Evolutionary conservation across 768 basidiomycete genomes (phyloP).

Genomic region (Suillus weaverae): DNA sequence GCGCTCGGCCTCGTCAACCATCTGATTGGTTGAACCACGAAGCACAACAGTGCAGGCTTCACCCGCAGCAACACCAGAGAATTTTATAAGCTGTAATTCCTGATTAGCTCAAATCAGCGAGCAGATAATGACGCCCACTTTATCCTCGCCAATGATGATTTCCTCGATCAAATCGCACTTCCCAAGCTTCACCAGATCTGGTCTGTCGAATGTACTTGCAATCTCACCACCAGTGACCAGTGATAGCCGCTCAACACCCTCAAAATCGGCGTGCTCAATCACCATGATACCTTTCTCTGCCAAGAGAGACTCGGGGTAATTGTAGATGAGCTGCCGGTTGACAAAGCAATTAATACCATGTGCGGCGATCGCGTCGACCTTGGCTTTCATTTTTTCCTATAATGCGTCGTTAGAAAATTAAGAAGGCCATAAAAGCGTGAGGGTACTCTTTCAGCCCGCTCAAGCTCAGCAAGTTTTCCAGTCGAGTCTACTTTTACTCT

Average conservation of each 20-base stretch:
- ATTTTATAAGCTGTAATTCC: conserved; percentile 83
- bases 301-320: conserved; percentile 96
- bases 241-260: conserved; percentile 94
- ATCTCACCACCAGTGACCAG: conserved; percentile 98
- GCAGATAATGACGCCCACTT: conserved; percentile 50
- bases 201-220: conserved; percentile 90
- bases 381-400: conserved; percentile 99
- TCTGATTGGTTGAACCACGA: conserved; percentile 95
- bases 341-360: conserved; percentile 98
- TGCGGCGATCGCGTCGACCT: conserved; percentile 90
- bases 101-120: conserved; percentile 5
- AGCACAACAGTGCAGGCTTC: conserved; percentile 99
- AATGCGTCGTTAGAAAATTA: not conserved
- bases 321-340: conserved; percentile 98
- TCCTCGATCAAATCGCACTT: conserved; percentile 95
- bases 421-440: not conserved
- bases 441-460: conserved; percentile 86
- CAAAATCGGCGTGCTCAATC: conserved; percentile 98
- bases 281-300: conserved; percentile 93
- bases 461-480: conserved; percentile 97
- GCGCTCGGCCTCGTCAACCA: conserved; percentile 98
- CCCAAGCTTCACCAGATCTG: conserved; percentile 90
- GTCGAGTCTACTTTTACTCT: conserved; percentile 94
- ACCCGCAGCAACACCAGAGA: conserved; percentile 97
- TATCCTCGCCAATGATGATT: conserved; percentile 99